phyloP scores from a whole-genome alignment of 495 filamentous ascomycete species.

The Viridothelium virens region DNA sequence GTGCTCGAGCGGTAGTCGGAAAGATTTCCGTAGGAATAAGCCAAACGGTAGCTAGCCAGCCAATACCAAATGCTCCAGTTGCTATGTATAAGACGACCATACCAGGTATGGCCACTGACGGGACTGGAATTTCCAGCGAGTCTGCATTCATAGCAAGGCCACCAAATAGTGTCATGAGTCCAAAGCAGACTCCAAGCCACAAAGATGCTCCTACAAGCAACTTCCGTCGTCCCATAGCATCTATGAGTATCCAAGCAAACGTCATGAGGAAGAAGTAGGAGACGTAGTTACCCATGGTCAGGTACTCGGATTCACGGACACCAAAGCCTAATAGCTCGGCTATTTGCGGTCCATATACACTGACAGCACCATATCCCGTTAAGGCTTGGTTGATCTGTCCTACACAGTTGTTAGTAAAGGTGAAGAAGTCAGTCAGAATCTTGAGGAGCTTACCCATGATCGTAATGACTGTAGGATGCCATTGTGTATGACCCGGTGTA shows the following conservation, averaged over 20 bases:
- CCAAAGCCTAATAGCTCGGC: constrained; percentile 47
- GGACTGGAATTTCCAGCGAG: constrained; percentile 30
- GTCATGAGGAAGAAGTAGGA: constrained; percentile 51
- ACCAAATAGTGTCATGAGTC: constrained; percentile 42
- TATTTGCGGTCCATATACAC: constrained; percentile 53
- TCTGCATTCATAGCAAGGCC: constrained; percentile 34
- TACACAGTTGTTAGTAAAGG: constrained; percentile 25
- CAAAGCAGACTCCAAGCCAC: constrained; percentile 40
- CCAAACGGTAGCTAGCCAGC: constrained; percentile 50
- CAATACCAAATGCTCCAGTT: constrained; percentile 51
- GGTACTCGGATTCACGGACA: constrained; percentile 39
- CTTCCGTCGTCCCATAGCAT: constrained; percentile 45
- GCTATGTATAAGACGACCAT: constrained; percentile 42
- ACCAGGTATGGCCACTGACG: constrained; percentile 42
- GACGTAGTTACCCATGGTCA: constrained; percentile 49
- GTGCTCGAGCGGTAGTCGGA: constrained; percentile 46
- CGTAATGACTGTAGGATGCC: constrained; percentile 48
- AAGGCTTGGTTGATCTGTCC: constrained; percentile 46
- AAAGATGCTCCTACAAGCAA: constrained; percentile 44
- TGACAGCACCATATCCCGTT: constrained; percentile 49
- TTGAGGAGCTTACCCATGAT: constrained; percentile 54
- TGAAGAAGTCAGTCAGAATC: constrained; percentile 38
- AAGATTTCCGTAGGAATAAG: constrained; percentile 54
- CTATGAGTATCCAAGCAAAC: constrained; percentile 46
- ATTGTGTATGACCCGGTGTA: constrained; percentile 37